Evolutionary conservation across 2,329 filamentous ascomycete genomes (phyloP), one percentile per base, ranked within the genome.

Genomic region (Aureobasidium sp.): DNA sequence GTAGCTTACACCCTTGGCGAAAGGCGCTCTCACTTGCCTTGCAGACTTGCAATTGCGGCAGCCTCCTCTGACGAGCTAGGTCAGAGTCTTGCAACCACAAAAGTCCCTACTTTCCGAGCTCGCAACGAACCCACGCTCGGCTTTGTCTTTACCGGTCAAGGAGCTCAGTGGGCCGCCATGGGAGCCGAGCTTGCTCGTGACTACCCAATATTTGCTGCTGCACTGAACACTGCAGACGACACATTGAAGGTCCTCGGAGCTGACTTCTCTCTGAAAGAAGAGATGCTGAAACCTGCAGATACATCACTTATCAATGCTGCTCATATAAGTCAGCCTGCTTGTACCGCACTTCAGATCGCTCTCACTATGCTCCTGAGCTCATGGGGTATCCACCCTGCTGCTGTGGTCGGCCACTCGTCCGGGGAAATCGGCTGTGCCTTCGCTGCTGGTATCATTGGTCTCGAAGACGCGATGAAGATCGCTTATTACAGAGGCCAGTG

Each of bases 311-410:
- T 58, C 32, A 37, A 37, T 16, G 69, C 16, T 68, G 68, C 25
- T 4, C 16, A 16, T 45, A 5, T 37, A 39, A 10, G 7, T 0
- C 82, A 85, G 64, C 79, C 82, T 0, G 67, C 82, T 1, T 83
- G 78, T 57, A 83, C 81, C 0, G 81, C 81, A 0, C 44, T 85
- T 0, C 82, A 85, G 64, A 72, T 85, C 3, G 80, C 71, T 0
- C 66, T 82, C 0, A 70, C 79, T 0, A 72, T 78, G 16, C 64
- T 76, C 0, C 70, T 81, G 1, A 8, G 14, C 13, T 34, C 57
- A 4, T 67, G 63, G 61, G 62, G 61, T 10, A 59, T 73, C 10
- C 6, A 14, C 10, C 67, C 69, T 5, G 21, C 21, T 13, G 62
- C 63, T 7, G 67, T 69, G 0, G 63, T 70, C 27, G 72, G 72